Evolutionary conservation across 78 protist species (phyloP), one percentile per base, ranked within the genome.

Genomic region (Cavenderia fasciculata): DNA sequence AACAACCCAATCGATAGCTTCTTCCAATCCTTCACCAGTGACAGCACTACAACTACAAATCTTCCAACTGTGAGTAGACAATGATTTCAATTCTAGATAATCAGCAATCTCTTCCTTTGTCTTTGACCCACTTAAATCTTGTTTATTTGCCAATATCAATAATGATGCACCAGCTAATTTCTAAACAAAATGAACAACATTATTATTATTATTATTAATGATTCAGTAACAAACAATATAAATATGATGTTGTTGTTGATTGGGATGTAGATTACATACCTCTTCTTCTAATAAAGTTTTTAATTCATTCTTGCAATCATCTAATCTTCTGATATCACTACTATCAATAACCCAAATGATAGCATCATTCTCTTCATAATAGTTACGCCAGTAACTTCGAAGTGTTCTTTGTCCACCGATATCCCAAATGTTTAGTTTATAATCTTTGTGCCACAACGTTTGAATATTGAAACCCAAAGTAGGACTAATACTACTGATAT

Each of bases 361-460:
- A 25, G 97, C 99, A 63, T 98, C 99, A 25, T 99, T 98, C 54
- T 63, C 27, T 84, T 97, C 99, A 70, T 96, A 99, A 87, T 98
- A 98, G 88, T 98, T 98, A 21, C 97, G 82, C 99, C 99, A 99
- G 74, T 98, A 99, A 0, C 99, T 77, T 27, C 99, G 96, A 5
- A 99, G 69, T 1, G 99, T 86, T 43, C 92, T 89, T 74, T 99
- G 99, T 10, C 99, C 99, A 19, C 99, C 99, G 4, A 99, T 95
- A 84, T 99, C 99, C 99, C 99, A 99, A 6, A 98, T 36, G 62
- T 98, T 98, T 54, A 99, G 79, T 82, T 95, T 96, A 95, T 70
- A 98, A 4, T 87, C 97, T 1, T 44, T 21, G 74, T 94, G 73
- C 33, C 86, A 74, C 36, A 97, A 49, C 2, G 99, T 95, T 44